Evolutionary conservation across 2,329 filamentous ascomycete species (phyloP), one percentile per base, ranked within the genome.

Genomic region (Ceratocystis huliohia): DNA sequence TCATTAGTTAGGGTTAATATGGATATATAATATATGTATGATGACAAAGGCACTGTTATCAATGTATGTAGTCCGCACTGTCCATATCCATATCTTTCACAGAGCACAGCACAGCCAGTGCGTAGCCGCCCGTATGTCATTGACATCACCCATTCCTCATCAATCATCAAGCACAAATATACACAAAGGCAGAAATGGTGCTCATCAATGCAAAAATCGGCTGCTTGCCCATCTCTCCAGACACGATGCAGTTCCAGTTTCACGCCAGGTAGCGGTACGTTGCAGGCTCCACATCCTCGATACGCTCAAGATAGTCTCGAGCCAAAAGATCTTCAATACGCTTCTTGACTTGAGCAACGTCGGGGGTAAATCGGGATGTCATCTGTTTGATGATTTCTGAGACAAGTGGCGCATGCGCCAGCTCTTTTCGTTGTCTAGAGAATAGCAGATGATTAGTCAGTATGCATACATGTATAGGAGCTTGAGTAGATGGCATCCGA

Each of bases 321-420:
- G 84, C 82, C 63, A 93, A 89, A 63, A 93, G 77, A 69, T 86
- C 86, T 74, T 92, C 89, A 68, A 93, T 87, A n/a, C 86, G 84
- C 73, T 84, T 87, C 80, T 93, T 93, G 76, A 93, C 87, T 76
- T 92, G 84, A 37, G 81, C 79, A 45, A 92, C 81, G 66, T 92
- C 88, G 0, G 89, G 89, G 72, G 84, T 87, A 79, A 93, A 93
- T 56, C 87, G 85, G 63, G 78, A 76, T 0, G 79, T 79, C 20
- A 92, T 79, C 72, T 89, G 86, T n/a, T 80, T 77, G 66, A 92
- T 82, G 13, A 89, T 88, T 74, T 92, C 88, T 20, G 81, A 82
- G 53, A 91, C 78, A 64, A 93, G 84, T 65, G 86, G 81, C 61
- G 85, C 80, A 72, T 93, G 89, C 1, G 80, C 75, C 13, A 89